phyloP scores from a whole-genome alignment of 352 stramenopile species.

The Chrysophaeum taylorii region DNA sequence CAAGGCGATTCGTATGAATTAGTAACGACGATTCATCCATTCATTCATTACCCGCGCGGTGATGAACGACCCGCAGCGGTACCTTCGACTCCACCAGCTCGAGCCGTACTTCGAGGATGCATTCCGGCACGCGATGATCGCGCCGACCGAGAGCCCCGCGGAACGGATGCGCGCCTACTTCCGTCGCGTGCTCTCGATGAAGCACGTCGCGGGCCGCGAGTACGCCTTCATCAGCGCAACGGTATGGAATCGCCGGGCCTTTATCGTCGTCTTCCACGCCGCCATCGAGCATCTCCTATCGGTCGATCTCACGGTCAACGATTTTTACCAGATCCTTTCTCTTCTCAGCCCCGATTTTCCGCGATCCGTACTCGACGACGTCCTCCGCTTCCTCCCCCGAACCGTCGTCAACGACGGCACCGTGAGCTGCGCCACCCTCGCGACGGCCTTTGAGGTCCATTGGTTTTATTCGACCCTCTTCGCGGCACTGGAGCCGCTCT shows the following conservation, averaged over 20 bases:
- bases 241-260: neutral
- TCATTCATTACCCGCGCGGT: too few species aligned
- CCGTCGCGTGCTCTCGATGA: neutral
- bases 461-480: constrained; percentile 2
- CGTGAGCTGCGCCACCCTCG: neutral
- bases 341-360: neutral
- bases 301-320: neutral
- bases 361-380: neutral
- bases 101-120: constrained; percentile 9
- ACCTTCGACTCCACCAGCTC: constrained; percentile 1
- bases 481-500: neutral
- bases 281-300: neutral
- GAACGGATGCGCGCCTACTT: constrained; percentile 1
- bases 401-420: neutral
- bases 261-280: neutral
- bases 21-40: too few species aligned
- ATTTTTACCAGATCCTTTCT: neutral
- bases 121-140: neutral
- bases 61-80: neutral
- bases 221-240: neutral
- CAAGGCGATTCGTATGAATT: neutral
- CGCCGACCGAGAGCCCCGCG: neutral
- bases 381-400: neutral
- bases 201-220: neutral
- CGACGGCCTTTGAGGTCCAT: neutral